Evolutionary conservation across 148 eudicot species (phyloP), one percentile per base, ranked within the genome.

Genomic region (Hydrangea macrophylla): DNA sequence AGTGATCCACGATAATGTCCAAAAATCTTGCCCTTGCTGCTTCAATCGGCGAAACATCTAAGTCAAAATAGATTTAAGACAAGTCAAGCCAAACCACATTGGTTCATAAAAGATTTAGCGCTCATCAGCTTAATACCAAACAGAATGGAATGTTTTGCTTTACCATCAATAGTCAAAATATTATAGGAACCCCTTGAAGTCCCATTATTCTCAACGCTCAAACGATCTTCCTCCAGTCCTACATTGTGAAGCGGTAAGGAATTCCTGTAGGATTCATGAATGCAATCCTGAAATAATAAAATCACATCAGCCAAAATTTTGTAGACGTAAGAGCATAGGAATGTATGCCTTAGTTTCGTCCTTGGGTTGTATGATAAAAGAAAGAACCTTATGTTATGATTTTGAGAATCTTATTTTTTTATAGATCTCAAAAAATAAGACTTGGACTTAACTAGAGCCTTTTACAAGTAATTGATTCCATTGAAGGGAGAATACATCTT

Each of bases 1-100:
- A 89, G 82, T 76, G 68, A 79, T 89, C 81, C 65, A 89, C 84
- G 30, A 89, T 71, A 56, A 89, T 70, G 65, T 84, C 87, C 84
- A 89, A 61, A 74, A 89, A 84, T 45, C 87, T 86, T 40, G 84
- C 81, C 71, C 89, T 73, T 39, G 95, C 90, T 17, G 80, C 70
- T 71, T 89, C 95, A 69, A 89, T 84, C 23, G 95, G 89, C 22
- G 78, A 75, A 62, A 86, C 61, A 89, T 89, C 95, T 89, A 62
- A 32, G 7, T 25, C 20, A 65, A 48, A 22, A 28, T 27, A 20
- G 50, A 33, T 18, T 18, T 26, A 27, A 44, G 4, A 62, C 39
- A 28, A 78, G 55, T 60, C 8, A 68, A n/a, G 7, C 25, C 60
- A 60, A 61, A 55, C 11, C 20, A 36, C 25, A 44, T 31, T 12